Conservation (phyloP, 768 basidiomycete species). For the Cubamyces sp. region DNA sequence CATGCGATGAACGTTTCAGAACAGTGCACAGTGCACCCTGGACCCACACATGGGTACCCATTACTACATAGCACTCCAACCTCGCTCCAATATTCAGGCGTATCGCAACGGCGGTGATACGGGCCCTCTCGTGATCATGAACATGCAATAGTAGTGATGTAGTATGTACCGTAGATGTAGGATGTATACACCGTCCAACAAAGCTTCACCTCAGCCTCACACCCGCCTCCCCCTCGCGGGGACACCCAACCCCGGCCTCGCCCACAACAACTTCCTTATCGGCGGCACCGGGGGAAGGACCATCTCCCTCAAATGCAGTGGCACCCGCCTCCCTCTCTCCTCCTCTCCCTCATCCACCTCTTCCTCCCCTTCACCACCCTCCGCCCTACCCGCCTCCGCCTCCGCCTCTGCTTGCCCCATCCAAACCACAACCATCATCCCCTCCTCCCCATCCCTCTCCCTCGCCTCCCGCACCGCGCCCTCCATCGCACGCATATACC, state of each 20-base stretch:
- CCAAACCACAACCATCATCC: not conserved
- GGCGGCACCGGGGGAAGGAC: not conserved
- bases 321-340: not conserved
- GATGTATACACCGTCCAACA: too few relatives aligned
- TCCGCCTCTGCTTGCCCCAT: not conserved
- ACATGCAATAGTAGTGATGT: too few relatives aligned
- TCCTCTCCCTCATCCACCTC: conserved; percentile 1
- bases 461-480: not conserved
- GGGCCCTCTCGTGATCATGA: too few relatives aligned
- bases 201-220: not conserved
- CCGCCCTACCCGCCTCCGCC: not conserved
- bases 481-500: not conserved
- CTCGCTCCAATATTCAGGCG: too few relatives aligned
- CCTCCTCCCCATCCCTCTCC: not conserved
- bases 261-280: not conserved
- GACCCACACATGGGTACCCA: too few relatives aligned
- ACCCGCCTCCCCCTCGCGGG: not conserved
- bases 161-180: too few relatives aligned
- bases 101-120: too few relatives aligned
- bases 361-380: not conserved
- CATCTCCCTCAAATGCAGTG: conserved; percentile 4
- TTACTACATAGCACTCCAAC: too few relatives aligned
- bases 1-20: too few relatives aligned
- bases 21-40: too few relatives aligned
- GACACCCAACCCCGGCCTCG: not conserved